A percentile compares a stretch with the other conserved stretches of the same genome.
Conservation (phyloP, 139 green algal genomes). For the Chlamydomonas eustigma region DNA sequence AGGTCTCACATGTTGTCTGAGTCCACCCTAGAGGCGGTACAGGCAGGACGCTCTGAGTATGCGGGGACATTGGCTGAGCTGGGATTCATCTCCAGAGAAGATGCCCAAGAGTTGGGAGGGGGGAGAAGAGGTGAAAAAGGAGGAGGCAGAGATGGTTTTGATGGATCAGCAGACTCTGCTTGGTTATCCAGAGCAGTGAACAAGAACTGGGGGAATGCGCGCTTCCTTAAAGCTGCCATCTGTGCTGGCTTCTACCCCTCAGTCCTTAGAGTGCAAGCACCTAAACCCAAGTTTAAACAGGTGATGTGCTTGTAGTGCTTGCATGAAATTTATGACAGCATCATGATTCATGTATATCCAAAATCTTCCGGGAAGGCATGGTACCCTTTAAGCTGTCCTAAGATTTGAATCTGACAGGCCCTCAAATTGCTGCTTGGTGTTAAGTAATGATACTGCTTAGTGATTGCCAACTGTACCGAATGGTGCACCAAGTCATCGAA, state of each 20-base stretch:
- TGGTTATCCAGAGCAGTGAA: conserved; percentile 21
- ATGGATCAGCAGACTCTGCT: neutral
- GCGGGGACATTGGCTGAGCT: conserved; percentile 64
- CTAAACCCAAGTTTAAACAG: conserved; percentile 6
- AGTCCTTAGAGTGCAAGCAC: conserved; percentile 71
- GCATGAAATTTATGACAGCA: too few species aligned
- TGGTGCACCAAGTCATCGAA: too few species aligned
- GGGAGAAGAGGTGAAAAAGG: neutral
- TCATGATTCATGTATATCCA: too few species aligned
- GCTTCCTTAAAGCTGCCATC: conserved; percentile 59
- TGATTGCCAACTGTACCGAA: too few species aligned
- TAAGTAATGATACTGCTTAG: too few species aligned
- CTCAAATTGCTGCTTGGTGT: too few species aligned
- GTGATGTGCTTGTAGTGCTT: too few species aligned
- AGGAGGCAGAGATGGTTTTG: neutral
- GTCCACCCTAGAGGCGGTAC: conserved; percentile 61
- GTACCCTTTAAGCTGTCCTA: too few species aligned
- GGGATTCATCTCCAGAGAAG: conserved; percentile 55
- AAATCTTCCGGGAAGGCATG: too few species aligned
- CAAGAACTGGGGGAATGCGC: conserved; percentile 42
- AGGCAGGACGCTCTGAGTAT: conserved; percentile 62
- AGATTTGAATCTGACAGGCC: too few species aligned
- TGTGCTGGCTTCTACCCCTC: conserved; percentile 87
- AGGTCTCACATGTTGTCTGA: conserved; percentile 47
- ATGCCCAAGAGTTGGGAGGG: conserved; percentile 16